Evolutionary conservation across 139 green algal genomes (phyloP).

Genomic region (Trebouxia sp.): DNA sequence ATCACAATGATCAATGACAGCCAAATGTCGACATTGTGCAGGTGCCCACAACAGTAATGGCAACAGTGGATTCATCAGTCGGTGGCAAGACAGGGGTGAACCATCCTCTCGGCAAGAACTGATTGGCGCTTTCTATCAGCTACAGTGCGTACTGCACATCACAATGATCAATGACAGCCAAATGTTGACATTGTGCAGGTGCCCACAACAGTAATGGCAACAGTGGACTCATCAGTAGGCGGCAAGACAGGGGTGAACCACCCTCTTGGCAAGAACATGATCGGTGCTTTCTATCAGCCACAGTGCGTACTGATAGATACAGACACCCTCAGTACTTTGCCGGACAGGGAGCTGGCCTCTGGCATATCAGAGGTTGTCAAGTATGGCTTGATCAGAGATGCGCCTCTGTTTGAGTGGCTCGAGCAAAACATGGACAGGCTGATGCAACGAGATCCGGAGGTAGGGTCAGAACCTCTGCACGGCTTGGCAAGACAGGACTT

Average conservation of each 20-base stretch:
- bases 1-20: slow-evolving; percentile 31
- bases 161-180: slow-evolving; percentile 78
- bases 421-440: slow-evolving; percentile 91
- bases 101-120: slow-evolving; percentile 99
- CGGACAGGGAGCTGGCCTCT: slow-evolving; percentile 86
- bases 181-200: slow-evolving; percentile 55
- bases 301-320: slow-evolving; percentile 92
- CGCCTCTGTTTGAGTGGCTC: slow-evolving; percentile 93
- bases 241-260: slow-evolving; percentile 99
- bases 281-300: slow-evolving; percentile 90
- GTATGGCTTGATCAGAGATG: slow-evolving; percentile 97
- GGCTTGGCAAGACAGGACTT: background rate
- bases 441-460: slow-evolving; percentile 73
- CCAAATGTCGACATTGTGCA: background rate
- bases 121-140: slow-evolving; percentile 94
- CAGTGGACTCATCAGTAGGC: slow-evolving; percentile 97
- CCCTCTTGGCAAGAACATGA: slow-evolving; percentile 99
- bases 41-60: background rate
- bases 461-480: background rate
- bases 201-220: slow-evolving; percentile 96
- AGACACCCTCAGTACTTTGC: slow-evolving; percentile 85
- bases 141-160: slow-evolving; percentile 90
- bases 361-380: slow-evolving; percentile 98
- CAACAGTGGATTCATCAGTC: background rate
- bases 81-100: slow-evolving; percentile 85